Evolutionary conservation across 768 basidiomycete species (phyloP).

Genomic region (Mycena leptocephala): DNA sequence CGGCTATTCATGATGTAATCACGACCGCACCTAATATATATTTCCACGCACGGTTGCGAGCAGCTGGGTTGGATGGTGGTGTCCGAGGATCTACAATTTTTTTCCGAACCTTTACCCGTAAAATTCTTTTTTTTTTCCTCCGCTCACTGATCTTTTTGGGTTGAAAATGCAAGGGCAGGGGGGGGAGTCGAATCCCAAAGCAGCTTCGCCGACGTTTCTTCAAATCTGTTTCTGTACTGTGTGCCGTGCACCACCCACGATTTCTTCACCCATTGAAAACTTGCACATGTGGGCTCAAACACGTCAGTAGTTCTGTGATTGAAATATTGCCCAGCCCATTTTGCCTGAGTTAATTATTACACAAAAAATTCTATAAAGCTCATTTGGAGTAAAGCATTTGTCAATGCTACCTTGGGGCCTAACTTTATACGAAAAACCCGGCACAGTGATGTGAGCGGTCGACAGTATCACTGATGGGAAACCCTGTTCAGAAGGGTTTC

Average conservation of each 20-base stretch:
- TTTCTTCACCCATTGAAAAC: too few relatives aligned
- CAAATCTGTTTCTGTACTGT: background rate
- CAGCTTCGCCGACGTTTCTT: background rate
- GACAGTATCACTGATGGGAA: too few relatives aligned
- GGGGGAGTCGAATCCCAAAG: background rate
- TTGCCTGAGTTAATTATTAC: too few relatives aligned
- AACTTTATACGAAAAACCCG: too few relatives aligned
- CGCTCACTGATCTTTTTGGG: constrained; percentile 8
- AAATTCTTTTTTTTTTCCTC: background rate
- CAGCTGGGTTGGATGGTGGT: constrained; percentile 4
- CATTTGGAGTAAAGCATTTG: too few relatives aligned
- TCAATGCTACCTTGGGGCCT: too few relatives aligned
- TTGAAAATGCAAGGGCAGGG: background rate
- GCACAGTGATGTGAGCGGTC: too few relatives aligned
- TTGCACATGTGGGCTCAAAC: too few relatives aligned
- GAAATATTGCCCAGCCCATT: too few relatives aligned
- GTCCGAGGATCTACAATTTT: background rate
- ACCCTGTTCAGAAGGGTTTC: too few relatives aligned
- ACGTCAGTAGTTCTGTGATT: too few relatives aligned
- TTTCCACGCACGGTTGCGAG: constrained; percentile 3
- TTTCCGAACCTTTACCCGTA: constrained; percentile 2
- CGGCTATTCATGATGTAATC: background rate
- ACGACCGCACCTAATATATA: constrained; percentile 3
- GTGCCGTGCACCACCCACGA: background rate
- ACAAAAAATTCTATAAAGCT: too few relatives aligned